Percentiles rank a stretch among this genome's conserved stretches.
Conservation (phyloP, 345 rosid genomes). For the Brassica juncea region DNA sequence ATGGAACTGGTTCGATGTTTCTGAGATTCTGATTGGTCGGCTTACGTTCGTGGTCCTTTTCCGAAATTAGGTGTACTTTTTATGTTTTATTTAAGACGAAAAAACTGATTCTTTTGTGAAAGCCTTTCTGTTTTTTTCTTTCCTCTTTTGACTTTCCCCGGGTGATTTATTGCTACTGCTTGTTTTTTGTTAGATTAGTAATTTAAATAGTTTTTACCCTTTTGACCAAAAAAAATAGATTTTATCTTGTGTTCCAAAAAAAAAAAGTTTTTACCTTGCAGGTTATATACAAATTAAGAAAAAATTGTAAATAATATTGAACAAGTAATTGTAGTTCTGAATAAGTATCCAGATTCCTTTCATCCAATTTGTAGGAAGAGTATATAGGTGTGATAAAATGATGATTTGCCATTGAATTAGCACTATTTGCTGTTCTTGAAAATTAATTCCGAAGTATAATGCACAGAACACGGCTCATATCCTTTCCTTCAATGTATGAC, state of each 20-base stretch:
- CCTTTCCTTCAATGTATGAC: no score
- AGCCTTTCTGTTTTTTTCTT: slow-evolving; percentile 17
- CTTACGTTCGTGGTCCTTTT: slow-evolving; percentile 13
- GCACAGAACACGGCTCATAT: background rate
- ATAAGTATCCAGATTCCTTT: background rate
- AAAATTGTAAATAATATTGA: background rate
- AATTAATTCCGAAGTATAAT: background rate
- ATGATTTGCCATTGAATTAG: background rate
- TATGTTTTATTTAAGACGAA: background rate
- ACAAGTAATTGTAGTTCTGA: background rate
- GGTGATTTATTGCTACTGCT: slow-evolving; percentile 10
- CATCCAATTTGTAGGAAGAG: background rate
- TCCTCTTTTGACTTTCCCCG: background rate
- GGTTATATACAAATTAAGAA: background rate
- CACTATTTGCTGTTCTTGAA: background rate
- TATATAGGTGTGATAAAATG: no score
- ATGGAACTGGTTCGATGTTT: slow-evolving; percentile 20
- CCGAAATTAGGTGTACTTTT: slow-evolving; percentile 23
- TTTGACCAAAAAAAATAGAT: no score
- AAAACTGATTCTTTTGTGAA: slow-evolving; percentile 33
- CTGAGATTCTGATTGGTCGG: slow-evolving; percentile 19
- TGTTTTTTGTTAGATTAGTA: background rate
- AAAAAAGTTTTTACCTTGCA: background rate
- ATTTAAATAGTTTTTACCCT: background rate
- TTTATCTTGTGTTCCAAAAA: no score